Conservation (phyloP, 352 stramenopile genomes). For the Pythium dissotocum region DNA sequence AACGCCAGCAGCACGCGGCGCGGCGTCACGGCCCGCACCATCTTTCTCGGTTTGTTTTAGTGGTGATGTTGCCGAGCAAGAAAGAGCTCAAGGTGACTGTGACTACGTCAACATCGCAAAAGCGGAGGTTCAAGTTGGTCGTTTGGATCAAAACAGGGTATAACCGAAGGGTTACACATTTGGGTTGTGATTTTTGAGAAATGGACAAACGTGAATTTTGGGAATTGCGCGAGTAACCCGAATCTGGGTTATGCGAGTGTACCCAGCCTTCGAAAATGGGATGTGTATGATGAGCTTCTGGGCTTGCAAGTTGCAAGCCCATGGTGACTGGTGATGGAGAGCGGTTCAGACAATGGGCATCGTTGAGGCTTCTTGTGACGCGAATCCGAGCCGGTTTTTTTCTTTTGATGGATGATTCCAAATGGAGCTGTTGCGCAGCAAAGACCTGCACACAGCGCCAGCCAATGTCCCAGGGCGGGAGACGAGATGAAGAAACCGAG, state of each 20-base stretch:
- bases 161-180: neutral
- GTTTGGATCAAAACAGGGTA: slow-evolving; percentile 7
- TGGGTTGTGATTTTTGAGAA: neutral
- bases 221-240: neutral
- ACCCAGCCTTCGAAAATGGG: too few species aligned
- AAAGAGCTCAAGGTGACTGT: neutral
- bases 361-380: too few species aligned
- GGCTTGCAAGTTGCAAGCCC: too few species aligned
- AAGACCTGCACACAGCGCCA: too few species aligned
- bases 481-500: too few species aligned
- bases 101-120: slow-evolving; percentile 27
- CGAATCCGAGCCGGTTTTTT: too few species aligned
- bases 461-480: too few species aligned
- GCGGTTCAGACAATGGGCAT: too few species aligned
- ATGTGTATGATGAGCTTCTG: too few species aligned
- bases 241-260: neutral
- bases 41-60: neutral
- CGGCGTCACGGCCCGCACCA: slow-evolving; percentile 23
- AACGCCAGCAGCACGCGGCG: slow-evolving; percentile 40
- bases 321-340: too few species aligned
- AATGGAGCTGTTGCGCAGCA: too few species aligned
- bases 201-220: neutral
- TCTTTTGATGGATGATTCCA: too few species aligned
- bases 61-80: slow-evolving; percentile 2
- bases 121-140: slow-evolving; percentile 10